These are phyloP conservation scores for Phalaenopsis hybrid DNA, from an alignment of 116 monocot genomes.

Conservation along the genomic window DNA sequence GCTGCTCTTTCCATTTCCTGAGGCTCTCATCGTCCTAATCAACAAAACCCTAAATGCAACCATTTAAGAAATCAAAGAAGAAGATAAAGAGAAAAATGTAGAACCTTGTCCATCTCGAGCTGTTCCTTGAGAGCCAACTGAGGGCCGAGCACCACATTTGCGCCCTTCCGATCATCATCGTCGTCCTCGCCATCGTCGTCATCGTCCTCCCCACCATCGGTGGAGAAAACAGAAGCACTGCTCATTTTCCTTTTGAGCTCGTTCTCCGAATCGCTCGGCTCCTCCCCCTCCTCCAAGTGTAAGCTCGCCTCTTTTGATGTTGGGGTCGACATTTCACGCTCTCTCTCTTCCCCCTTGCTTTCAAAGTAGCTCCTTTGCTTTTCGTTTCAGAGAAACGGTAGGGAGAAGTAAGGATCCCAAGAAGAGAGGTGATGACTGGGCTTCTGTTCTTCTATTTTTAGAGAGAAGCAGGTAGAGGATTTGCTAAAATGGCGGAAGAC, in stretches of 20 bases:
- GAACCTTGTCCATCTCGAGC: conserved; percentile 50
- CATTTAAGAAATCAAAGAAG: neutral
- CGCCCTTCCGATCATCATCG: conserved; percentile 21
- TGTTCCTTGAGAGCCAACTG: conserved; percentile 61
- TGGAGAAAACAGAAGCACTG: conserved; percentile 11
- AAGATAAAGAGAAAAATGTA: neutral
- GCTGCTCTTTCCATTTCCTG: conserved; percentile 84
- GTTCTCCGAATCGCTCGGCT: conserved; percentile 7
- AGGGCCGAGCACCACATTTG: conserved; percentile 25
- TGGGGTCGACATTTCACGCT: conserved; percentile 4
- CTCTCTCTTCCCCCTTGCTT: neutral
- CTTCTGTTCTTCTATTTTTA: conserved; percentile 1
- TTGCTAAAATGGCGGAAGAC: conserved; percentile 3
- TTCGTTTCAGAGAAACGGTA: neutral
- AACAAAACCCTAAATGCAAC: neutral
- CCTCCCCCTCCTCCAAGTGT: conserved; percentile 3
- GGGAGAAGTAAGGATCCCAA: neutral
- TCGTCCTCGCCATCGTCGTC: conserved; percentile 23
- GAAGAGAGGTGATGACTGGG: neutral
- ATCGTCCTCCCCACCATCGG: conserved; percentile 11
- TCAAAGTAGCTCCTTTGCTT: neutral
- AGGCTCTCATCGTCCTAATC: conserved; percentile 87
- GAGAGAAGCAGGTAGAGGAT: neutral
- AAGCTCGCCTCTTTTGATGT: neutral
- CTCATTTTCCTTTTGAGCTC: conserved; percentile 23